Base-by-base conservation (phyloP, 163 green algal genomes). In the Chlorella variabilis region DNA sequence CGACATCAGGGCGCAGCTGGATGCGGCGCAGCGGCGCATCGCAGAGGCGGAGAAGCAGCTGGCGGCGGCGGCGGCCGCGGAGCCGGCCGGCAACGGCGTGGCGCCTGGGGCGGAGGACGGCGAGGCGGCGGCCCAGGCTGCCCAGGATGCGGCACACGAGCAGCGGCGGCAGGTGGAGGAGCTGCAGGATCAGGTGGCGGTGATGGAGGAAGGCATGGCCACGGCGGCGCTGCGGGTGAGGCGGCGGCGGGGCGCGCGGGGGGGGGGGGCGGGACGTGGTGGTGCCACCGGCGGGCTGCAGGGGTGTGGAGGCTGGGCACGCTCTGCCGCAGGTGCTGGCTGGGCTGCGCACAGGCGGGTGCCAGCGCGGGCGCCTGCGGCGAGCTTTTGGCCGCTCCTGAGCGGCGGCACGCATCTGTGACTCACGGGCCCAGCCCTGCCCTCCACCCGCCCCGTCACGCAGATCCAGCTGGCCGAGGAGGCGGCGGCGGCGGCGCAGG, bases 131-230 rank as follows among this genome's bases (percentile, higher is more conserved):
- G 59, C 41, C 1, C 39, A 54, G 25, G 49, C 23, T 1, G 59
- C 41, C 1, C 39, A 54, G 25, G 49, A 9, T 1, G 70, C 45
- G 1, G 70, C 45, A 8, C 41, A 9, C 1, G 7, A 18, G 31
- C 45, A 29, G 33, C 56, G 25, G 73, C 73, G 39, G 54, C 33
- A 69, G 51, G 33, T 42, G 51, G 51, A 78, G 34, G 71, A 45
- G 66, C 36, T 77, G 48, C 66, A 70, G 77, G 77, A 83, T 1
- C 34, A 83, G 66, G 65, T 75, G 63, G 48, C 17, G 17, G 23
- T 87, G 45, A 79, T 87, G 76, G 49, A 77, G 71, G 82, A 87
- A 15, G 82, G 76, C 4, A 34, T 87, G 61, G 76, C 78, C 17
- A 83, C 77, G 13, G 77, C 66, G 21, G 77, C 77, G 20, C 45